phyloP scores from a whole-genome alignment of 495 filamentous ascomycete genomes.

The Penicillium antarcticum region DNA sequence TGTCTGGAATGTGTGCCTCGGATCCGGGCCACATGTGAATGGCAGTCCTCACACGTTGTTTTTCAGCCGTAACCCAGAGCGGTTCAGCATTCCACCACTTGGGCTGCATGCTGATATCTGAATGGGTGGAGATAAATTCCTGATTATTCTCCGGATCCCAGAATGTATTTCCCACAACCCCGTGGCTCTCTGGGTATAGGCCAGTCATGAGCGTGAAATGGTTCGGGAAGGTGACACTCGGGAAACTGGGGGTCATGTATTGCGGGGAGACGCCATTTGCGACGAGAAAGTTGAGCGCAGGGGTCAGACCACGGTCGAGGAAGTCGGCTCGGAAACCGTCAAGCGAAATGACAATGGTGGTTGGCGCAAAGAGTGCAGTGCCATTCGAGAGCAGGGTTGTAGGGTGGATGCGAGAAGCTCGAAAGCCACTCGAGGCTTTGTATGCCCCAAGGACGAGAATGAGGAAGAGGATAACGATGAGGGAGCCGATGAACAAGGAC shows the following conservation, averaged over 20 bases:
- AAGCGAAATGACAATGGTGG: constrained; percentile 89
- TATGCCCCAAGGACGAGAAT: constrained; percentile 54
- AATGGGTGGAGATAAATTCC: constrained; percentile 85
- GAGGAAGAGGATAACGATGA: constrained; percentile 48
- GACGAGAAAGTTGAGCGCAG: constrained; percentile 74
- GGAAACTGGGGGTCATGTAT: constrained; percentile 92
- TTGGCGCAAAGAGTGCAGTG: constrained; percentile 80
- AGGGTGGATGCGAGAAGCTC: constrained; percentile 18
- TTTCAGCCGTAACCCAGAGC: constrained; percentile 88
- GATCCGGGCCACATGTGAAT: constrained; percentile 99
- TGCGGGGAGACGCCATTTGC: constrained; percentile 80
- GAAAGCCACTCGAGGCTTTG: constrained; percentile 43
- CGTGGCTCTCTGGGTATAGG: constrained; percentile 88
- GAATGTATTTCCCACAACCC: constrained; percentile 91
- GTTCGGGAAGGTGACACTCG: constrained; percentile 96
- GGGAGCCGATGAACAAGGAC: constrained; percentile 30
- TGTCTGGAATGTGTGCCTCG: constrained; percentile 66
- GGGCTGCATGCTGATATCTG: constrained; percentile 64
- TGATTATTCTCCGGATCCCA: constrained; percentile 75
- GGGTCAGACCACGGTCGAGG: constrained; percentile 76
- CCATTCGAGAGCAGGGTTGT: constrained; percentile 50
- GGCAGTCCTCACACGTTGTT: constrained; percentile 66
- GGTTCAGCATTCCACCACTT: constrained; percentile 96
- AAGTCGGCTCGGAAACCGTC: constrained; percentile 99
- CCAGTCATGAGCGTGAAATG: constrained; percentile 95